Evolutionary conservation across 768 basidiomycete species (phyloP), one percentile per base, ranked within the genome.

Genomic region (Boletus vinaceobasis): DNA sequence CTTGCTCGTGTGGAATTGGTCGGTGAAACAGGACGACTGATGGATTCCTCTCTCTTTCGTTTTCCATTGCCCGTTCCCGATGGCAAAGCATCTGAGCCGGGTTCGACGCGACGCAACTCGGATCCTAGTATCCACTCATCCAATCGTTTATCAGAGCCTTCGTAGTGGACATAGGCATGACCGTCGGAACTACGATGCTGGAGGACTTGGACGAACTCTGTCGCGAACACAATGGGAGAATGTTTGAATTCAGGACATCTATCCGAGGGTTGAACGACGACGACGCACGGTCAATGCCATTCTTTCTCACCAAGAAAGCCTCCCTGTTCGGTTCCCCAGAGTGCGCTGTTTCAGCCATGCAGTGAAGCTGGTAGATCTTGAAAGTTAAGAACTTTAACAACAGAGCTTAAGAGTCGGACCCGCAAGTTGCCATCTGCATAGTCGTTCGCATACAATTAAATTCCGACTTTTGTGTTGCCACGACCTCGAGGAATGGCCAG

Each of bases 151-250:
- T 91, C 88, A 21, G 78, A 74, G 63, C 80, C 79, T 47, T 83
- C 67, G 65, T 87, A 90, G 72, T 88, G 87, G n/a, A 90, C 86
- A 63, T 85, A 87, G 53, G 80, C 79, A 53, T 82, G 77, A 11
- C 72, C 79, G 43, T 70, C 68, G 0, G 51, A 46, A 19, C 66
- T 65, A 35, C 78, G 79, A 54, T 73, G 76, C 37, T 82, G 77
- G 27, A 88, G 70, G 52, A 89, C 72, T 21, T 80, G 73, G 13
- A 79, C 87, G 48, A 71, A 66, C 50, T 69, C 79, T 80, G 67
- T 59, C 19, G 45, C 32, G 43, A 52, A 56, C 26, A 53, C 27
- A 39, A 49, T 40, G 40, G 33, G 53, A 36, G 17, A 35, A 47
- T n/a, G 29, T 35, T 50, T 40, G 55, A 38, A 45, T 60, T 51